phyloP scores from a whole-genome alignment of 306 rosid genomes.

The Astragalus glycyphyllos region DNA sequence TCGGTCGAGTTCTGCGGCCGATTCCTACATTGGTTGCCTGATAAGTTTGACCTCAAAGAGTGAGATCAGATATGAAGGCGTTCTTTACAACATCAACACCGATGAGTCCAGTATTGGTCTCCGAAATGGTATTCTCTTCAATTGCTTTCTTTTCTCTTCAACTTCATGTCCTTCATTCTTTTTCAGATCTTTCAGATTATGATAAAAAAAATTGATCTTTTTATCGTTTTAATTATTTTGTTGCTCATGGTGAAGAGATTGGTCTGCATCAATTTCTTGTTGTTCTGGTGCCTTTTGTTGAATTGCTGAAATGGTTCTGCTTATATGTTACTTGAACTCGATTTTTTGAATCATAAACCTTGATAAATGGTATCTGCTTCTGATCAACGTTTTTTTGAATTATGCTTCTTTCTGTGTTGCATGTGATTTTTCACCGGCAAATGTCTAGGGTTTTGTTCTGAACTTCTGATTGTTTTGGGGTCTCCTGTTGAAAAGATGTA shows the following conservation, averaged over 20 bases:
- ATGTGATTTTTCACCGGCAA: slow-evolving; percentile 12
- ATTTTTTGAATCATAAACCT: background rate
- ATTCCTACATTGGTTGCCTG: slow-evolving; percentile 76
- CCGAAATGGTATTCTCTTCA: slow-evolving; percentile 55
- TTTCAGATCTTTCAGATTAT: slow-evolving; percentile 20
- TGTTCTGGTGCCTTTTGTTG: background rate
- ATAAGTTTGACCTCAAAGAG: slow-evolving; percentile 82
- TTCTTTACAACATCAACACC: slow-evolving; percentile 70
- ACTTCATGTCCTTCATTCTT: background rate
- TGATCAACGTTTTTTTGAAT: slow-evolving; percentile 10
- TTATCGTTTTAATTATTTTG: background rate
- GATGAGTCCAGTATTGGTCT: slow-evolving; percentile 81
- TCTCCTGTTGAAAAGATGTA: background rate
- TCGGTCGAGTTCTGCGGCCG: slow-evolving; percentile 74
- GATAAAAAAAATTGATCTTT: background rate
- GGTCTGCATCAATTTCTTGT: background rate
- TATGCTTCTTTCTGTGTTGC: slow-evolving; percentile 28
- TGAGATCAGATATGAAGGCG: slow-evolving; percentile 84
- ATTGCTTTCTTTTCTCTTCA: background rate
- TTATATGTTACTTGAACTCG: background rate
- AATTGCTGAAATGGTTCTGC: background rate
- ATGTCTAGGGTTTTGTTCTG: slow-evolving; percentile 22
- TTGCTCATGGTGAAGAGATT: background rate
- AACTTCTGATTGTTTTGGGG: background rate
- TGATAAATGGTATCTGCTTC: background rate